Percentiles rank a stretch among this genome's conserved stretches.
phyloP scores from a whole-genome alignment of 176 grass and related monocot species.

The Dendrocalamus sinicus region DNA sequence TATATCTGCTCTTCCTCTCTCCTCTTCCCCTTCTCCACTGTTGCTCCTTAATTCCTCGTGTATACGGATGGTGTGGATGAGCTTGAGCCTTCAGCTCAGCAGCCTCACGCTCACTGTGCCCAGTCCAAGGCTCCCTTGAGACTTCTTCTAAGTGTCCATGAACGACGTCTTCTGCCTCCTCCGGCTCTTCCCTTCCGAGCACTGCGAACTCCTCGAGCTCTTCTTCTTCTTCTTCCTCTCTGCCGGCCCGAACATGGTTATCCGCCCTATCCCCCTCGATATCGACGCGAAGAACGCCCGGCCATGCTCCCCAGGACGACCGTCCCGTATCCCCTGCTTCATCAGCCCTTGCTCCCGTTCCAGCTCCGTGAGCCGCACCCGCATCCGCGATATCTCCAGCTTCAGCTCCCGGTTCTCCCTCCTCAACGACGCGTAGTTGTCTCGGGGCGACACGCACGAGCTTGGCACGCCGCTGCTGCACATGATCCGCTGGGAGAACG shows the following conservation, averaged over 20 bases:
- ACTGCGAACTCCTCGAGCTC: slow-evolving; percentile 42
- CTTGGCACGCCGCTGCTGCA: slow-evolving; percentile 61
- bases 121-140: too few species aligned
- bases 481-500: slow-evolving; percentile 54
- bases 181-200: slow-evolving; percentile 55
- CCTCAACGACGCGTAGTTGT: slow-evolving; percentile 86
- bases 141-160: not conserved
- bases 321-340: slow-evolving; percentile 58
- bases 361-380: slow-evolving; percentile 74
- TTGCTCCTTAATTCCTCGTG: too few species aligned
- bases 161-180: slow-evolving; percentile 51
- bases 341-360: slow-evolving; percentile 86
- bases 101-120: too few species aligned
- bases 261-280: slow-evolving; percentile 69
- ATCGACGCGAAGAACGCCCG: slow-evolving; percentile 71
- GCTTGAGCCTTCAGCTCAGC: too few species aligned
- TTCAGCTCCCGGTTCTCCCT: slow-evolving; percentile 89
- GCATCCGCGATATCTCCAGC: slow-evolving; percentile 84
- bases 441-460: slow-evolving; percentile 63
- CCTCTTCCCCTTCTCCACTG: too few species aligned
- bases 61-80: too few species aligned
- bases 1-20: too few species aligned
- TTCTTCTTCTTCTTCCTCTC: slow-evolving; percentile 31
- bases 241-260: slow-evolving; percentile 51
- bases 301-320: slow-evolving; percentile 46